Evolutionary conservation across 169 alveolate genomes (phyloP).

Genomic region (Plasmodium malariae): DNA sequence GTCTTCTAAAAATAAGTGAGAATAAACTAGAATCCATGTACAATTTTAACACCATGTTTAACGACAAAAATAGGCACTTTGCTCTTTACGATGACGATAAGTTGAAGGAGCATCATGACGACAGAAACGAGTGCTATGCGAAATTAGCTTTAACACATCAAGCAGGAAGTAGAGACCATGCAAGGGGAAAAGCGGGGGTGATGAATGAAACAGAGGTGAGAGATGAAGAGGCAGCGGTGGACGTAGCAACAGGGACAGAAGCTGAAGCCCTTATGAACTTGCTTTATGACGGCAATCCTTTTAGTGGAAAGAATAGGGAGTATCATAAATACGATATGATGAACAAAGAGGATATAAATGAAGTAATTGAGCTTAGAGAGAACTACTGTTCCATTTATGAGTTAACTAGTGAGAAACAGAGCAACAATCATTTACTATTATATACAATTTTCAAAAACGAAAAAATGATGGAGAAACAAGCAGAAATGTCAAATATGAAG

Average conservation of each 20-base stretch:
- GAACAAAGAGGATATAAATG: not conserved
- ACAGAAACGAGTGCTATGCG: not conserved
- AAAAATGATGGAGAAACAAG: not conserved
- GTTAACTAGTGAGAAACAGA: constrained; percentile 26
- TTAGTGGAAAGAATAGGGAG: not conserved
- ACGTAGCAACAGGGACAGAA: too few relatives aligned
- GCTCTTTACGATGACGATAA: constrained; percentile 25
- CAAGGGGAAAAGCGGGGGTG: not conserved
- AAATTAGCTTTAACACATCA: not conserved
- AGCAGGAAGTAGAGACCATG: not conserved
- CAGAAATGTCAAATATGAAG: not conserved
- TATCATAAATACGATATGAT: not conserved
- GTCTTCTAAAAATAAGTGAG: not conserved
- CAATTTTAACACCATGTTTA: constrained; percentile 35
- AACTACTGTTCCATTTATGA: not conserved
- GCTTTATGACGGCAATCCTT: not conserved
- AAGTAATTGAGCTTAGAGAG: not conserved
- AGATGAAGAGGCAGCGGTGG: not conserved
- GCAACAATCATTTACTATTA: constrained; percentile 20
- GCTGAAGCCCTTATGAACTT: too few relatives aligned
- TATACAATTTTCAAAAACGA: constrained; percentile 7
- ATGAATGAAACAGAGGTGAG: not conserved
- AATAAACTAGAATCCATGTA: constrained; percentile 21
- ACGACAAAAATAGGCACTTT: constrained; percentile 23
- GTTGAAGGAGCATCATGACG: not conserved